Conservation (phyloP, 2,329 filamentous ascomycete species). For the Helminthosporium solani region DNA sequence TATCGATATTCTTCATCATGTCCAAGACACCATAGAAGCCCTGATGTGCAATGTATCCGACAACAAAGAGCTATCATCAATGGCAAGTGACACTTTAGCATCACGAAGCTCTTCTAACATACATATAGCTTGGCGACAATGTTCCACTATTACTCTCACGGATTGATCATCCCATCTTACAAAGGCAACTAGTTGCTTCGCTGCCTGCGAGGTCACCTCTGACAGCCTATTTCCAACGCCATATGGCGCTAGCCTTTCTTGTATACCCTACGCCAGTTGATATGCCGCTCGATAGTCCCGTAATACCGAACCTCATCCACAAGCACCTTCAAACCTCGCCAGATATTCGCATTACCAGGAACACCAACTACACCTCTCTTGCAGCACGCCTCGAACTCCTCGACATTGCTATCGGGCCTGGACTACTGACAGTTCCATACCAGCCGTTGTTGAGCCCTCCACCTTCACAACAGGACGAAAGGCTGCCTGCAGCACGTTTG, state of each 20-base stretch:
- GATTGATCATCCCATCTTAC: conserved; percentile 53
- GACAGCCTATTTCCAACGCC: conserved; percentile 62
- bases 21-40: conserved; percentile 37
- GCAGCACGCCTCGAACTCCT: conserved; percentile 66
- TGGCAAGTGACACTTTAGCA: conserved; percentile 17
- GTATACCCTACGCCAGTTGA: conserved; percentile 44
- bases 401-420: conserved; percentile 73
- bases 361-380: conserved; percentile 69
- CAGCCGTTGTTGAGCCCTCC: conserved; percentile 29
- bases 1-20: conserved; percentile 13
- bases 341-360: conserved; percentile 55
- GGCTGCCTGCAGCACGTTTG: conserved; percentile 12
- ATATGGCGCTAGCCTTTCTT: conserved; percentile 66
- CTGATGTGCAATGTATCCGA: conserved; percentile 31
- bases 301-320: conserved; percentile 23
- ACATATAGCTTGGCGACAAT: conserved; percentile 26
- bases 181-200: conserved; percentile 58
- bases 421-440: conserved; percentile 40
- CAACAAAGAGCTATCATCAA: conserved; percentile 19
- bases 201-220: conserved; percentile 57
- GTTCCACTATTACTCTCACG: conserved; percentile 28
- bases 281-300: conserved; percentile 24
- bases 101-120: conserved; percentile 23
- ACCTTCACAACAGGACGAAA: conserved; percentile 23
- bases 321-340: conserved; percentile 35